Evolutionary conservation across 352 stramenopile genomes (phyloP), one percentile per base, ranked within the genome.

Genomic region (Salisapilia sapeloensis): DNA sequence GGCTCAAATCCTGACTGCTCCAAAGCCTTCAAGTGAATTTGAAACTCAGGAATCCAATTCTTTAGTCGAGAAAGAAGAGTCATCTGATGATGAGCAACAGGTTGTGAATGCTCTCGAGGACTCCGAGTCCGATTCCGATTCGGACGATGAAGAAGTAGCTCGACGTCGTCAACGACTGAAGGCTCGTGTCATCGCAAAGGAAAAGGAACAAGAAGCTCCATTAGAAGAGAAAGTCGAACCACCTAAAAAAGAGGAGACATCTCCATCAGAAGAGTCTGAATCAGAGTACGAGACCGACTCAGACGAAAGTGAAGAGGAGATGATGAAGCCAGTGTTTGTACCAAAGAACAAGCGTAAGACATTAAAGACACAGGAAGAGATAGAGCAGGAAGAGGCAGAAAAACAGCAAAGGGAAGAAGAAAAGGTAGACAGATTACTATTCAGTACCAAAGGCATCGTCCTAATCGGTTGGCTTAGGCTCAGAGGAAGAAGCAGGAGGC

Each of bases 241-340:
- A 9, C 17, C 38, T 4, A 44, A 32, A 11, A 59, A 53, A 4
- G 49, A 65, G 30, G 56, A 44, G 1, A 46, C 29, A 2, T 43
- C 45, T 5, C 79, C 64, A 7, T 57, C 50, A 40, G 58, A 40
- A 4, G 67, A 55, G 27, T 61, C 56, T 7, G 53, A 46, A 20
- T 83, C 70, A 1, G 72, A 89, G 35, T 87, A 64, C 50, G 76
- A 86, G 42, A 92, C 72, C 0, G 76, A 92, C 37, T 70, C 72
- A 7, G 63, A 83, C 34, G 61, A 81, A 3, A 86, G 70, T 10
- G 69, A 82, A 9, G 64, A 85, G 29, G 48, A 66, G 44, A 45
- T 94, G 11, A 76, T 93, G 57, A 94, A 93, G 43, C 85, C 85
- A 4, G 63, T 95, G 11, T 96, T 95, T 42, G 66, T 96, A 15